A percentile compares a stretch with the other conserved stretches of the same genome.
Conservation (phyloP, 257 asterid species). For the Penstemon barbatus region DNA sequence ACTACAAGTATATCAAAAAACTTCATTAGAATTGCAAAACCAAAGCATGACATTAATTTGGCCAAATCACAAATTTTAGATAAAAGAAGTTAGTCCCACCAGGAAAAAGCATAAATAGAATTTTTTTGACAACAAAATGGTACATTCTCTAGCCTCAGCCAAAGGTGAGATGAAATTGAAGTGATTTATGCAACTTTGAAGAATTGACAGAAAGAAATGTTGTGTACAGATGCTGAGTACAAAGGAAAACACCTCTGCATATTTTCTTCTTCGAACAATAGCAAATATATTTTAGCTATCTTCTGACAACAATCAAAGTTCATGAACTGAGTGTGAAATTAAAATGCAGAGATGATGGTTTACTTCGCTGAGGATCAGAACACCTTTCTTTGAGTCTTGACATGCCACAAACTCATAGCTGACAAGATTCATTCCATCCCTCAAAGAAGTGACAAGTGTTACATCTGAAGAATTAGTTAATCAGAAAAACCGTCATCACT, state of each 20-base stretch:
- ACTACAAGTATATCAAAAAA: conserved; percentile 45
- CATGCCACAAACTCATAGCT: conserved; percentile 99
- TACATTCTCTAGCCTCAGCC: conserved; percentile 3
- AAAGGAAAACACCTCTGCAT: conserved; percentile 8
- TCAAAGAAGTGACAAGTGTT: conserved; percentile 92
- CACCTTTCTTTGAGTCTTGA: conserved; percentile 88
- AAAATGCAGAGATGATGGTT: conserved; percentile 22
- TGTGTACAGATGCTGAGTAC: conserved; percentile 18
- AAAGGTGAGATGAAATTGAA: conserved; percentile 19
- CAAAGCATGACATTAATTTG: conserved; percentile 1
- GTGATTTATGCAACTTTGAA: conserved; percentile 20
- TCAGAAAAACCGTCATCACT: conserved; percentile 24
- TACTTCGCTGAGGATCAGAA: conserved; percentile 94
- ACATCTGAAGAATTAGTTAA: conserved; percentile 61
- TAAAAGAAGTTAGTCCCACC: not conserved
- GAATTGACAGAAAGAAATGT: not conserved
- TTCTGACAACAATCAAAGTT: conserved; percentile 6
- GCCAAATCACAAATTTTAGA: not conserved
- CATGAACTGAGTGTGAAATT: conserved; percentile 17
- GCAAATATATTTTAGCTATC: conserved; percentile 18
- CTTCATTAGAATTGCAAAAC: conserved; percentile 13
- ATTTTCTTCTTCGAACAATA: conserved; percentile 8
- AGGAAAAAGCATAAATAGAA: not conserved
- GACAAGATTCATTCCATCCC: conserved; percentile 99
- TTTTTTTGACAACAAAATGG: conserved; percentile 7